phyloP scores from a whole-genome alignment of 352 stramenopile genomes.

The Pythium scleroteichum region DNA sequence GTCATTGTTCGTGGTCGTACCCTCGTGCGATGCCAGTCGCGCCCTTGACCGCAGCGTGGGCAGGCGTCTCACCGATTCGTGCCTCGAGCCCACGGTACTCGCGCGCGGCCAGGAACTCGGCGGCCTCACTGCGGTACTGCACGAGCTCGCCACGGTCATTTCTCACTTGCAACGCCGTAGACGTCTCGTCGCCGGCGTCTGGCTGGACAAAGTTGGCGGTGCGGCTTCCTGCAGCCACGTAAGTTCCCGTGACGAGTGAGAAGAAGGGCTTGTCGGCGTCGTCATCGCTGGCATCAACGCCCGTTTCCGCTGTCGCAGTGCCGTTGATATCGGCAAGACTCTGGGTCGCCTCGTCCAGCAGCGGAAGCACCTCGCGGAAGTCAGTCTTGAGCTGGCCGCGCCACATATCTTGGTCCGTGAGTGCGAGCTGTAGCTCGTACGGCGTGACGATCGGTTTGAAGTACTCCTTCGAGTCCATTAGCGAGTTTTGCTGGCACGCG shows the following conservation, averaged over 20 bases:
- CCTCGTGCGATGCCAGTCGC: conserved; percentile 73
- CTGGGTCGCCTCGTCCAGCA: conserved; percentile 40
- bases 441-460: conserved; percentile 94
- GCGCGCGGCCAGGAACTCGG: conserved; percentile 63
- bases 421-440: conserved; percentile 93
- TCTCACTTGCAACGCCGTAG: conserved; percentile 54
- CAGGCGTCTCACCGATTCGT: conserved; percentile 73
- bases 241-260: conserved; percentile 77
- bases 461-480: conserved; percentile 92
- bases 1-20: conserved; percentile 62
- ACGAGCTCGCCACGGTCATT: conserved; percentile 56
- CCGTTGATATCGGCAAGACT: conserved; percentile 31
- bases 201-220: conserved; percentile 21
- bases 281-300: conserved; percentile 31
- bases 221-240: conserved; percentile 42
- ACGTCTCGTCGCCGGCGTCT: conserved; percentile 29
- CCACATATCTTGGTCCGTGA: conserved; percentile 89
- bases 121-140: conserved; percentile 71
- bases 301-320: conserved; percentile 1
- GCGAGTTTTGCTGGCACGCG: conserved; percentile 93
- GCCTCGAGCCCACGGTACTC: conserved; percentile 85
- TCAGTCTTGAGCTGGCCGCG: conserved; percentile 81
- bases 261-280: conserved; percentile 77
- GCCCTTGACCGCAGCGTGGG: conserved; percentile 74
- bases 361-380: conserved; percentile 78